phyloP scores from a whole-genome alignment of 805 yeast genomes.

The Jamesozyma lodderae region DNA sequence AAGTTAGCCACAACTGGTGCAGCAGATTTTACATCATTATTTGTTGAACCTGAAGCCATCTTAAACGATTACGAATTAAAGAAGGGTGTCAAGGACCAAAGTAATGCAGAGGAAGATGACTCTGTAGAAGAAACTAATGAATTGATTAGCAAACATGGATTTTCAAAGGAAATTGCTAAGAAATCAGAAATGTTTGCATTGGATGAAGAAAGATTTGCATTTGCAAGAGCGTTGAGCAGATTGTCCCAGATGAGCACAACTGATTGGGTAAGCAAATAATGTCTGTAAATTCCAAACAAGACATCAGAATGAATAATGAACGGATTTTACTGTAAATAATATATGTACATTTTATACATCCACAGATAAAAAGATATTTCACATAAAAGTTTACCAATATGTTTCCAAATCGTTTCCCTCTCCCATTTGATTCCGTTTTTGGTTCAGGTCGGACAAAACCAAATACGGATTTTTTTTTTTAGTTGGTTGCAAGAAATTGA shows the following conservation, averaged over 20 bases:
- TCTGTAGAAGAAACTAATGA: slow-evolving; percentile 37
- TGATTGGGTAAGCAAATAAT: slow-evolving; percentile 56
- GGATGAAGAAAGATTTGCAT: slow-evolving; percentile 94
- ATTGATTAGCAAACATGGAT: slow-evolving; percentile 66
- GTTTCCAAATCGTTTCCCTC: no score
- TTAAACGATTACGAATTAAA: slow-evolving; percentile 32
- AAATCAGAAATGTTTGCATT: slow-evolving; percentile 72
- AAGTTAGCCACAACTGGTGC: slow-evolving; percentile 84
- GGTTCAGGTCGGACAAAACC: no score
- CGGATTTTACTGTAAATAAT: no score
- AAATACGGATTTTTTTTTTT: no score
- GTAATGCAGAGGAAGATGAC: slow-evolving; percentile 15
- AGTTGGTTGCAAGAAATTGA: no score
- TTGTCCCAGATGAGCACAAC: slow-evolving; percentile 88
- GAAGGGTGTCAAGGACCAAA: slow-evolving; percentile 2
- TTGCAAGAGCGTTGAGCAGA: slow-evolving; percentile 88
- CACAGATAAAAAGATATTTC: no score
- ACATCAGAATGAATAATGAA: no score
- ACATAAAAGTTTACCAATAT: no score
- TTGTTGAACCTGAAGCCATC: slow-evolving; percentile 69
- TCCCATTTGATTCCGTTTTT: no score
- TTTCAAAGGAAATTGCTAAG: slow-evolving; percentile 60
- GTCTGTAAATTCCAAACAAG: no score
- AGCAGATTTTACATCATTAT: slow-evolving; percentile 72
- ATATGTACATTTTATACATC: no score